Evolutionary conservation across 1,284 basidiomycete genomes (phyloP).

Genomic region (Malassezia vespertilionis): DNA sequence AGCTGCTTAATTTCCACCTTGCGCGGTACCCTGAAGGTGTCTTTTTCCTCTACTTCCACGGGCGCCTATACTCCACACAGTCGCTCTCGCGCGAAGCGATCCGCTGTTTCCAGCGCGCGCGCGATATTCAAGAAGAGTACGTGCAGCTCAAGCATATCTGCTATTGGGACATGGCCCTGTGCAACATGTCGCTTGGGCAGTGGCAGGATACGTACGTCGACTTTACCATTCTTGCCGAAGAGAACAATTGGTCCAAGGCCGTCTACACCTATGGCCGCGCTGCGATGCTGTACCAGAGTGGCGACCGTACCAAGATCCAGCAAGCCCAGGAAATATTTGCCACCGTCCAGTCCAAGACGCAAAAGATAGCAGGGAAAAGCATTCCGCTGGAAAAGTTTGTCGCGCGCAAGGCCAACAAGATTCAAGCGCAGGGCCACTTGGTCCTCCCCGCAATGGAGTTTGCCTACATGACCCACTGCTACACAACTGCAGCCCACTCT

Average conservation of each 20-base stretch:
- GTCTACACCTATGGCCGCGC: conserved; percentile 44
- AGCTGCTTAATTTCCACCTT: conserved; percentile 43
- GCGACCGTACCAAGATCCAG: conserved; percentile 12
- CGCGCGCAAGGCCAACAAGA: conserved; percentile 41
- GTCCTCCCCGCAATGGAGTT: conserved; percentile 42
- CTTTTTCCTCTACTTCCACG: conserved; percentile 47
- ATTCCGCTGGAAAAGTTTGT: conserved; percentile 47
- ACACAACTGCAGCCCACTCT: conserved; percentile 37
- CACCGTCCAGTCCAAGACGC: conserved; percentile 33
- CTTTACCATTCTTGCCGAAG: conserved; percentile 32
- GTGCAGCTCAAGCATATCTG: conserved; percentile 46
- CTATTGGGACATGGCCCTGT: conserved; percentile 43
- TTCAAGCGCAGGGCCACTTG: conserved; percentile 29
- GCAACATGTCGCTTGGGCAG: conserved; percentile 36
- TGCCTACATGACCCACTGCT: conserved; percentile 43
- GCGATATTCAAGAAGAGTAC: conserved; percentile 44
- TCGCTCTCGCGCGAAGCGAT: conserved; percentile 34
- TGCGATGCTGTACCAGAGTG: conserved; percentile 28
- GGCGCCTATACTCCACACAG: conserved; percentile 45
- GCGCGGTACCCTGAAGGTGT: conserved; percentile 40
- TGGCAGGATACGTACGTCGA: conserved; percentile 33
- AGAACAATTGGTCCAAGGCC: conserved; percentile 46
- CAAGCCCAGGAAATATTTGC: conserved; percentile 30
- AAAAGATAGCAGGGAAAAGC: conserved; percentile 45
- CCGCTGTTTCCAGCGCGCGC: conserved; percentile 32